Evolutionary conservation across 768 basidiomycete species (phyloP).

Genomic region (Lactarius indigo): DNA sequence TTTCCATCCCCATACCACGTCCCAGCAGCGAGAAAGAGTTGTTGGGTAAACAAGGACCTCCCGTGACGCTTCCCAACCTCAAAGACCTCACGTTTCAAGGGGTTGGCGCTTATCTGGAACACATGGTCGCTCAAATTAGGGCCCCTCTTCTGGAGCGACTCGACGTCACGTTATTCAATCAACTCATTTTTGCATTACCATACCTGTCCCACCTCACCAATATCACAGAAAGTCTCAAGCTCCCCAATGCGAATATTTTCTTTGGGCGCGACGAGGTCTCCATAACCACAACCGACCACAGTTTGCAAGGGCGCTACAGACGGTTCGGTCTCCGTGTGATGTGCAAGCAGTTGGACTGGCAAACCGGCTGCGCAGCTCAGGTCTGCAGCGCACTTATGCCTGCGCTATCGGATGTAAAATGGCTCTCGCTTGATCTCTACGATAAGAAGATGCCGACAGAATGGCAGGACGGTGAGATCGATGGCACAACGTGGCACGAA

Average conservation of each 20-base stretch:
- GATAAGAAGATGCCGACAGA: background rate
- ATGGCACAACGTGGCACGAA: background rate
- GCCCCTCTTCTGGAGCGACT: background rate
- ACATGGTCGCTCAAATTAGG: background rate
- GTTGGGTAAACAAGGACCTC: background rate
- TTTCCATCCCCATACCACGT: background rate
- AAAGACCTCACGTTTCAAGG: background rate
- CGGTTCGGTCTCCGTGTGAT: background rate
- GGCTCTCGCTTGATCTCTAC: background rate
- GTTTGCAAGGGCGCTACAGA: rapidly evolving
- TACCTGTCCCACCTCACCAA: background rate
- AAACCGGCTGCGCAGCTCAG: background rate
- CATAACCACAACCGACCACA: background rate
- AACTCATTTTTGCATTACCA: background rate
- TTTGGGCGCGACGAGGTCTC: background rate
- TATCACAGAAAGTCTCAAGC: background rate
- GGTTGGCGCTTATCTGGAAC: background rate
- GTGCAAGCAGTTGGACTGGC: background rate
- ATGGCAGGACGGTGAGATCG: background rate
- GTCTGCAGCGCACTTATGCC: background rate
- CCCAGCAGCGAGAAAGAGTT: background rate
- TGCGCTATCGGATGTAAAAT: background rate
- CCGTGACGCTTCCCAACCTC: background rate
- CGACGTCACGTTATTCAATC: background rate
- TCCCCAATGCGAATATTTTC: background rate